phyloP scores from a whole-genome alignment of 202 grass and related monocot genomes.

The Cymbopogon flexuosus region DNA sequence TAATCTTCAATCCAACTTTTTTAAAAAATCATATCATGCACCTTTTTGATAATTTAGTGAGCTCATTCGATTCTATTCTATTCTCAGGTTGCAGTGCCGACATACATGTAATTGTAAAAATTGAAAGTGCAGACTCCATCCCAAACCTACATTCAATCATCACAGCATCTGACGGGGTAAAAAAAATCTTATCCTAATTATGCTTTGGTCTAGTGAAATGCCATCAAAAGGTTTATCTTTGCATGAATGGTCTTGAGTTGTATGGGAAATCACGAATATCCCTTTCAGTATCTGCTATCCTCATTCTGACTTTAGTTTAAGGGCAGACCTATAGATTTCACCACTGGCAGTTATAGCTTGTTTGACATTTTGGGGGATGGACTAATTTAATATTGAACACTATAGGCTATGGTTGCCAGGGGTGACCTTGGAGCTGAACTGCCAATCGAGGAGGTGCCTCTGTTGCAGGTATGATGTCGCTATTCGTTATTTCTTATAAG shows the following conservation, averaged over 20 bases:
- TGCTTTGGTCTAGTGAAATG: slow-evolving; percentile 23
- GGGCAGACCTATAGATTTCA: neutral
- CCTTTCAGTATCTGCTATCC: neutral
- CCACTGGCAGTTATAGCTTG: neutral
- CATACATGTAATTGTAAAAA: slow-evolving; percentile 95
- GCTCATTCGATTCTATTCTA: slow-evolving; percentile 3
- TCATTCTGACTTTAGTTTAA: slow-evolving; percentile 5
- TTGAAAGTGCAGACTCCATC: slow-evolving; percentile 97
- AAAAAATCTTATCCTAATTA: slow-evolving; percentile 18
- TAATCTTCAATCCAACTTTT: slow-evolving; percentile 39
- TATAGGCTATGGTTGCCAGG: slow-evolving; percentile 98
- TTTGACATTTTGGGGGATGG: neutral
- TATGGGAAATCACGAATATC: slow-evolving; percentile 34
- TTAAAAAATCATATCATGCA: neutral
- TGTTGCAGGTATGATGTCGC: slow-evolving; percentile 67
- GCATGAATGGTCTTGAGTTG: slow-evolving; percentile 3
- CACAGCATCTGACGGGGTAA: slow-evolving; percentile 91
- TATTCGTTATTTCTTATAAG: slow-evolving; percentile 4
- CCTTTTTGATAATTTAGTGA: slow-evolving; percentile 19
- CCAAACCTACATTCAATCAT: slow-evolving; percentile 95
- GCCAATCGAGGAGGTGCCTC: slow-evolving; percentile 91
- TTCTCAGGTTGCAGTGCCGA: slow-evolving; percentile 66
- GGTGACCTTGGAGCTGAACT: slow-evolving; percentile 98
- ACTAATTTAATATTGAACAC: slow-evolving; percentile 16
- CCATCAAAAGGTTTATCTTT: slow-evolving; percentile 14